Evolutionary conservation across 1,139 yeast genomes (phyloP).

Genomic region (Tardiomyces digboiensis): DNA sequence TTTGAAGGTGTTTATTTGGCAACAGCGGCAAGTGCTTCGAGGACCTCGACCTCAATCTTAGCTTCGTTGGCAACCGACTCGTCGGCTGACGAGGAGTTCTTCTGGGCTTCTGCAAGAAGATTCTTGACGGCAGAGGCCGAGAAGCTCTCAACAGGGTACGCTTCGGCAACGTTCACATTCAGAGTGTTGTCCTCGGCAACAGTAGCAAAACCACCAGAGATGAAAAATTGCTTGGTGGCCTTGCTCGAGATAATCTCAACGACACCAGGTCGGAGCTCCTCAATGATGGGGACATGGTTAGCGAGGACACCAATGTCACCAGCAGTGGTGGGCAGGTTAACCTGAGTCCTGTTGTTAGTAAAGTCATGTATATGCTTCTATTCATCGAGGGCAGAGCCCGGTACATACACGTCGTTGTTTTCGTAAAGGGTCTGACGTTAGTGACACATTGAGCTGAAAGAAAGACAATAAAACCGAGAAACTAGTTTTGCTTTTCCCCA

Average conservation of each 20-base stretch:
- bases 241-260: conserved; percentile 81
- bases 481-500: too few relatives aligned
- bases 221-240: conserved; percentile 70
- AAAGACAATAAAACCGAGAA: too few relatives aligned
- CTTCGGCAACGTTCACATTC: conserved; percentile 92
- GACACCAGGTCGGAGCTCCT: conserved; percentile 95
- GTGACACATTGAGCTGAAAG: too few relatives aligned
- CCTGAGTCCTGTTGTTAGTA: conserved; percentile 51
- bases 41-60: conserved; percentile 88
- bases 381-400: conserved; percentile 1
- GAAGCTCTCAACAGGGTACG: conserved; percentile 86
- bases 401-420: conserved; percentile 36
- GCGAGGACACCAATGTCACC: conserved; percentile 98
- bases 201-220: conserved; percentile 96
- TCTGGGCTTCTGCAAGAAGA: conserved; percentile 89
- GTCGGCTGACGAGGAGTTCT: conserved; percentile 73
- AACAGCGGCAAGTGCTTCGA: conserved; percentile 86
- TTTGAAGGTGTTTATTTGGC: conserved; percentile 46
- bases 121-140: conserved; percentile 72
- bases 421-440: conserved; percentile 28
- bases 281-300: conserved; percentile 96
- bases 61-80: conserved; percentile 93
- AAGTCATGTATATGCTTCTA: neutral
- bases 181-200: conserved; percentile 93
- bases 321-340: conserved; percentile 90